Percentiles rank a stretch among this genome's conserved stretches.
These are phyloP conservation scores for Phytophthora sp. DNA, from an alignment of 352 stramenopile species.

Conservation along the genomic window DNA sequence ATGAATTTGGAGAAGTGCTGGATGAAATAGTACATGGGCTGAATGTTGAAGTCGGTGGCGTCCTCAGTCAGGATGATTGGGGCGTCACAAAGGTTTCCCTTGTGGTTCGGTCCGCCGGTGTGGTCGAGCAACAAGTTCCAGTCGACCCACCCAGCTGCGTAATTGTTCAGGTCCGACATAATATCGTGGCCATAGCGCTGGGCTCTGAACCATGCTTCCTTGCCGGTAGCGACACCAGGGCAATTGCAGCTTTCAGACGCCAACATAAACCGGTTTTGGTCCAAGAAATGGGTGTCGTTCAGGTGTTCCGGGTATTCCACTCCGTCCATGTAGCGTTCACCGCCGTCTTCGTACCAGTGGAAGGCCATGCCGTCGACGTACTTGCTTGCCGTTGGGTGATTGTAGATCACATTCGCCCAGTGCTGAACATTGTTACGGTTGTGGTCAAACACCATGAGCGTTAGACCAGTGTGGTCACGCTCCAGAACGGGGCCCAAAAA, in stretches of 20 bases:
- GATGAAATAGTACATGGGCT: conserved; percentile 92
- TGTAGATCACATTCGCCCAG: conserved; percentile 79
- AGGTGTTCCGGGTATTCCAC: conserved; percentile 77
- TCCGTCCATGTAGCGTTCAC: conserved; percentile 71
- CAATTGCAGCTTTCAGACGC: conserved; percentile 84
- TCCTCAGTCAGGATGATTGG: conserved; percentile 77
- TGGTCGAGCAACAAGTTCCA: conserved; percentile 93
- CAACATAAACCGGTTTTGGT: conserved; percentile 70
- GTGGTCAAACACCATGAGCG: conserved; percentile 93
- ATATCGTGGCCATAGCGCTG: conserved; percentile 92
- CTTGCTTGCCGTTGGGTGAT: conserved; percentile 54
- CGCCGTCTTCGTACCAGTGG: conserved; percentile 84
- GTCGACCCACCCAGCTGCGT: conserved; percentile 90
- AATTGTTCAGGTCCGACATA: conserved; percentile 90
- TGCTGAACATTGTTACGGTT: conserved; percentile 84
- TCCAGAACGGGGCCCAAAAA: conserved; percentile 83
- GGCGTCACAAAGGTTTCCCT: conserved; percentile 77
- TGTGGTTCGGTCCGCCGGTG: conserved; percentile 90
- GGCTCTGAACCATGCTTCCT: conserved; percentile 81
- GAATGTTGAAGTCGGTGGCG: conserved; percentile 66
- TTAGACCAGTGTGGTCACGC: conserved; percentile 69
- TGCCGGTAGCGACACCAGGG: conserved; percentile 59
- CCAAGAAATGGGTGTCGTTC: conserved; percentile 84
- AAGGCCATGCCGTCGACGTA: conserved; percentile 93
- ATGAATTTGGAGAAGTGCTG: conserved; percentile 90